These are phyloP conservation scores for Zangia roseola DNA, from an alignment of 768 basidiomycete genomes.

Conservation along the genomic window DNA sequence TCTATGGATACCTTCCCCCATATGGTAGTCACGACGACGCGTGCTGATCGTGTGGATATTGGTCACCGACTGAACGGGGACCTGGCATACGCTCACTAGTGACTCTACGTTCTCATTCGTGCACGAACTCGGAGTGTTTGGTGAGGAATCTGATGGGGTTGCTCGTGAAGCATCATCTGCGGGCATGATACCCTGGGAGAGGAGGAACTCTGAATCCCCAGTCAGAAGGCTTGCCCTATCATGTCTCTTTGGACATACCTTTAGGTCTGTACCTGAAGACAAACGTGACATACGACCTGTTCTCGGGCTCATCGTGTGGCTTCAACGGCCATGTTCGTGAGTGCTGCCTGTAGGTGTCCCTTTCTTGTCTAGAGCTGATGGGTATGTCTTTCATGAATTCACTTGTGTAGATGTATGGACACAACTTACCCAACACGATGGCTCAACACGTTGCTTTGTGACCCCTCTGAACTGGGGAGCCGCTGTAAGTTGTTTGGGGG, in stretches of 20 bases:
- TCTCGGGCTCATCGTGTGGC: constrained; percentile 41
- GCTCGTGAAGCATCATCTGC: constrained; percentile 27
- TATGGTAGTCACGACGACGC: constrained; percentile 1
- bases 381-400: constrained; percentile 3
- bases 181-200: constrained; percentile 50
- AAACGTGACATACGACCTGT: constrained; percentile 59
- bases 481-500: constrained; percentile 44
- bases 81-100: constrained; percentile 4
- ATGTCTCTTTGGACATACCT: constrained; percentile 35
- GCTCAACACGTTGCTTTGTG: constrained; percentile 39
- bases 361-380: constrained; percentile 52
- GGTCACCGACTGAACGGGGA: neutral
- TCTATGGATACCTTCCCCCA: constrained; percentile 14
- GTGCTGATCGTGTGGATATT: constrained; percentile 9
- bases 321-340: constrained; percentile 54
- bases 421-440: constrained; percentile 46
- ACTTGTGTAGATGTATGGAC: neutral
- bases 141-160: constrained; percentile 34
- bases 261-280: constrained; percentile 61
- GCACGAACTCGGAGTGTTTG: constrained; percentile 7
- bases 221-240: neutral
- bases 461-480: constrained; percentile 36
- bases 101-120: neutral
- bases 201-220: constrained; percentile 43
- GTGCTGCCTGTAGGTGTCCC: constrained; percentile 37